These are phyloP conservation scores for Pelargonium myrrhifolium DNA, from an alignment of 441 rosid genomes.

Conservation along the genomic window DNA sequence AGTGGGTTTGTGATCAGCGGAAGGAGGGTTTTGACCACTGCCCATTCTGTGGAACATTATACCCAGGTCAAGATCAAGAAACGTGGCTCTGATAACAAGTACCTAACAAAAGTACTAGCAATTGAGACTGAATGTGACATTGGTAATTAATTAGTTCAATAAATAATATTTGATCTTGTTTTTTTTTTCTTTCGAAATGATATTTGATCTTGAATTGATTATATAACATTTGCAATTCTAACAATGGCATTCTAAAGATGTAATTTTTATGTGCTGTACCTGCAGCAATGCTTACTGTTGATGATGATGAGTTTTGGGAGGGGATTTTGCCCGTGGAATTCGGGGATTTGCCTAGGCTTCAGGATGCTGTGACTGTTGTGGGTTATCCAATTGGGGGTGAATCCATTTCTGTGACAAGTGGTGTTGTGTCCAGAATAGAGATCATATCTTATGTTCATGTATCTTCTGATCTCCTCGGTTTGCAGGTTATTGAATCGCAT, in stretches of 20 bases:
- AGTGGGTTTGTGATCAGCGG: slow-evolving; percentile 74
- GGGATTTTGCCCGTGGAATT: no score
- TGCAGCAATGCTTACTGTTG: no score
- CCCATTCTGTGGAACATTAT: slow-evolving; percentile 82
- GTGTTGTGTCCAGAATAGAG: slow-evolving; percentile 88
- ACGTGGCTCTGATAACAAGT: slow-evolving; percentile 80
- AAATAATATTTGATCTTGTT: no score
- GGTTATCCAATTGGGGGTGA: slow-evolving; percentile 96
- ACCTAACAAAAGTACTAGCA: slow-evolving; percentile 70
- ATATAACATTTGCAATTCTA: no score
- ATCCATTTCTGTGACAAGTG: no score
- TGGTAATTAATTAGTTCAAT: slow-evolving; percentile 55
- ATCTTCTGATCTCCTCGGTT: slow-evolving; percentile 74
- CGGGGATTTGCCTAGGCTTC: slow-evolving; percentile 88
- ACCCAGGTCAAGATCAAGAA: slow-evolving; percentile 85
- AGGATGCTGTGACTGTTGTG: slow-evolving; percentile 95
- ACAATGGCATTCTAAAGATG: no score
- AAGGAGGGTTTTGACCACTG: slow-evolving; percentile 71
- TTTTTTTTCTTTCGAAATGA: no score
- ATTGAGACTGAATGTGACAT: slow-evolving; percentile 89
- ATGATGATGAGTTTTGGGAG: no score
- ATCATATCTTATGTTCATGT: slow-evolving; percentile 79
- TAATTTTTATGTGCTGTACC: no score
- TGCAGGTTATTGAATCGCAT: slow-evolving; percentile 51
- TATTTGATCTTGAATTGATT: no score